Conservation (phyloP, 768 basidiomycete species). For the Pluteus cervinus region DNA sequence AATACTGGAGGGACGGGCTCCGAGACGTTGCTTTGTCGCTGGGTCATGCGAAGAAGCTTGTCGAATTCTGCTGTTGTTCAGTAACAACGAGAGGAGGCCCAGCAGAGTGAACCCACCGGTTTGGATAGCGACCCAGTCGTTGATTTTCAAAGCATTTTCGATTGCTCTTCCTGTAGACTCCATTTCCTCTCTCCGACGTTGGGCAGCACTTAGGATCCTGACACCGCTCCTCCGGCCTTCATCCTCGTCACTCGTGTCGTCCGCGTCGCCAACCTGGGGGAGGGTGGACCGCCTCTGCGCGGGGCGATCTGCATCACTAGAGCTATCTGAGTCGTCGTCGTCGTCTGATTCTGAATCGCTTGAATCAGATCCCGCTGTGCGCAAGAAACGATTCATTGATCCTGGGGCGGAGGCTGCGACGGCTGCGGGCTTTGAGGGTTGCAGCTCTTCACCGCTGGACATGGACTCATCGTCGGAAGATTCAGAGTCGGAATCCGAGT, state of each 20-base stretch:
- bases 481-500: slow-evolving; percentile 72
- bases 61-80: slow-evolving; percentile 71
- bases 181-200: slow-evolving; percentile 92
- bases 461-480: slow-evolving; percentile 78
- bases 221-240: slow-evolving; percentile 68
- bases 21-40: slow-evolving; percentile 77
- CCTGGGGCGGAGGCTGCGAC: slow-evolving; percentile 29
- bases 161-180: slow-evolving; percentile 86
- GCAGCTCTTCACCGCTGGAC: slow-evolving; percentile 66
- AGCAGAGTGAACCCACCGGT: slow-evolving; percentile 51
- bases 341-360: slow-evolving; percentile 55
- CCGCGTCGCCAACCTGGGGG: slow-evolving; percentile 31
- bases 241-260: slow-evolving; percentile 42
- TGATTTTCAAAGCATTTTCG: slow-evolving; percentile 93
- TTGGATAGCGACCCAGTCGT: slow-evolving; percentile 92
- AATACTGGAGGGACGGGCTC: slow-evolving; percentile 87
- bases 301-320: slow-evolving; percentile 28
- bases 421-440: slow-evolving; percentile 39
- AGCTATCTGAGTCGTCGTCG: slow-evolving; percentile 49
- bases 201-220: slow-evolving; percentile 81
- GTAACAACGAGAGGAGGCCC: slow-evolving; percentile 1
- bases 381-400: slow-evolving; percentile 77
- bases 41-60: slow-evolving; percentile 86
- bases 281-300: not conserved
- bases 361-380: slow-evolving; percentile 54